Evolutionary conservation across 2,329 filamentous ascomycete species (phyloP).

Genomic region (Calycina herbarum): DNA sequence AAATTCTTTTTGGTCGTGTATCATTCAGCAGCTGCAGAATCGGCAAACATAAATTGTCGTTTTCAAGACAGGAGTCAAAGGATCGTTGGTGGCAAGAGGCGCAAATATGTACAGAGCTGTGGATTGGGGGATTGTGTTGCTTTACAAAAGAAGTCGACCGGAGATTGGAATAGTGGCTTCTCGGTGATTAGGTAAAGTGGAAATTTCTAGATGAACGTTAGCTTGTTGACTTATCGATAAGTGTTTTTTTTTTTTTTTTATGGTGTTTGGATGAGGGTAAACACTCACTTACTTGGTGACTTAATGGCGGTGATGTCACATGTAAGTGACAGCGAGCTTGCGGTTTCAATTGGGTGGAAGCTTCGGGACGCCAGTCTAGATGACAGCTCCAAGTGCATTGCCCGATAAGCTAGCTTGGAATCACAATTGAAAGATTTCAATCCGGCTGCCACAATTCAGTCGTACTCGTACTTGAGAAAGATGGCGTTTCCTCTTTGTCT

Average conservation of each 20-base stretch:
- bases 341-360: neutral
- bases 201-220: neutral
- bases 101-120: constrained; percentile 1
- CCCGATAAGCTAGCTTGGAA: neutral
- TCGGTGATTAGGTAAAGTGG: neutral
- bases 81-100: neutral
- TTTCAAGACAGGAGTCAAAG: neutral
- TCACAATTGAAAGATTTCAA: neutral
- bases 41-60: neutral
- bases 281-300: neutral
- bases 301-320: constrained; percentile 17
- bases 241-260: neutral
- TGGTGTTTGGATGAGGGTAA: neutral
- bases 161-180: neutral
- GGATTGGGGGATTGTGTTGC: neutral
- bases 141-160: neutral
- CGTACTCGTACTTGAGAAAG: neutral
- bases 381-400: neutral
- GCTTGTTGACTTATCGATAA: neutral
- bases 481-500: neutral
- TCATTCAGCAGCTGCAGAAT: neutral
- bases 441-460: neutral
- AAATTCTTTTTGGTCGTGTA: neutral
- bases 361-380: neutral
- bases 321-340: constrained; percentile 8